A percentile compares a stretch with the other conserved stretches of the same genome.
These are phyloP conservation scores for Stephanodiscus minutulus DNA, from an alignment of 108 stramenopile genomes.

Conservation along the genomic window DNA sequence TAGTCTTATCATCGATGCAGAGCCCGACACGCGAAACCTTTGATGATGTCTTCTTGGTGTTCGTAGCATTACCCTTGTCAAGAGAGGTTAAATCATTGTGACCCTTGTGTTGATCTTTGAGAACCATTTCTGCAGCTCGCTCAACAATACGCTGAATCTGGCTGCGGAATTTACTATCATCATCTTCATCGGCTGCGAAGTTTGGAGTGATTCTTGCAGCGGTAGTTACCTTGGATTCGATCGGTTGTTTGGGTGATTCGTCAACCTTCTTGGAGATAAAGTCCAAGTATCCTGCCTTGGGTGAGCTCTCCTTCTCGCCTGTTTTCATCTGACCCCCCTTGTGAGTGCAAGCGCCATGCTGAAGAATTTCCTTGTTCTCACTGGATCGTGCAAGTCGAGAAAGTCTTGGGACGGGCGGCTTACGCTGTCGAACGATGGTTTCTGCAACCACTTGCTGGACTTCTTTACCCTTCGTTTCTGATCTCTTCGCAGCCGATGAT, in stretches of 20 bases:
- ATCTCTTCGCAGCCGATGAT: slow-evolving; percentile 19
- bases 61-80: background rate
- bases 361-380: slow-evolving; percentile 7
- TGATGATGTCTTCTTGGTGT: background rate
- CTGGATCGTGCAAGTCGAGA: slow-evolving; percentile 16
- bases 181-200: slow-evolving; percentile 7
- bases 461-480: slow-evolving; percentile 1
- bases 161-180: slow-evolving; percentile 18
- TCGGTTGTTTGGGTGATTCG: background rate
- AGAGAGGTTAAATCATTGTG: background rate
- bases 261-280: slow-evolving; percentile 29
- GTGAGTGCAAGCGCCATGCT: background rate
- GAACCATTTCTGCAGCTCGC: slow-evolving; percentile 34
- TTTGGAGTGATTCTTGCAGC: background rate
- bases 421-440: background rate
- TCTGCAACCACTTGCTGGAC: background rate
- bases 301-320: background rate
- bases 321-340: slow-evolving; percentile 1
- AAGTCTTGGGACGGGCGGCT: slow-evolving; percentile 32
- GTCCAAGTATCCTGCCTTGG: slow-evolving; percentile 18
- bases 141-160: slow-evolving; percentile 35
- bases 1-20: background rate
- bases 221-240: background rate
- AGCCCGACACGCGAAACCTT: background rate
- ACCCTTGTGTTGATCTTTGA: slow-evolving; percentile 6